These are phyloP conservation scores for Phytophthora colocasiae DNA, from an alignment of 352 stramenopile genomes.

Conservation along the genomic window DNA sequence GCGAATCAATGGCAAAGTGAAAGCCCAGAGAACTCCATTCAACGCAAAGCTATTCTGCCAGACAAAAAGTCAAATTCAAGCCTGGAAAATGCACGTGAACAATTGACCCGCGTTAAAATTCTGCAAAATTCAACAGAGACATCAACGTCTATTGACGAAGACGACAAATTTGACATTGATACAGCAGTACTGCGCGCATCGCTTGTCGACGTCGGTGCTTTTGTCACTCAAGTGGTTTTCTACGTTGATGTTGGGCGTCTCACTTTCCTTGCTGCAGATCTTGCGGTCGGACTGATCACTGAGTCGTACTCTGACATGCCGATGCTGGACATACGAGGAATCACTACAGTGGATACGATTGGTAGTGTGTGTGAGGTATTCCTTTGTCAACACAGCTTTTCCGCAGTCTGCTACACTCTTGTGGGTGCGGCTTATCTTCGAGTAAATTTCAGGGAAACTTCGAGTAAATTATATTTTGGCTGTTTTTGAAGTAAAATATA, in stretches of 20 bases:
- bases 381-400: conserved; percentile 49
- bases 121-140: conserved; percentile 9
- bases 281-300: conserved; percentile 54
- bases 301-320: conserved; percentile 69
- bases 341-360: conserved; percentile 49
- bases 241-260: conserved; percentile 45
- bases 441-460: no score
- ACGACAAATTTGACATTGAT: conserved; percentile 40
- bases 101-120: conserved; percentile 9
- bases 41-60: conserved; percentile 32
- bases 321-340: conserved; percentile 63
- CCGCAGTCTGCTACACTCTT: conserved; percentile 47
- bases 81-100: conserved; percentile 25
- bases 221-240: conserved; percentile 41
- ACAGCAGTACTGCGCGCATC: conserved; percentile 41
- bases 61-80: conserved; percentile 40
- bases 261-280: conserved; percentile 35
- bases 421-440: no score
- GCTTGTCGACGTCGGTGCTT: conserved; percentile 32
- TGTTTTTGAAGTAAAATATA: no score
- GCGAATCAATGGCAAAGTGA: conserved; percentile 39
- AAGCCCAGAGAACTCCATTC: conserved; percentile 27
- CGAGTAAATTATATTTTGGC: no score
- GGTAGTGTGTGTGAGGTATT: conserved; percentile 60
- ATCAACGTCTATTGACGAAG: conserved; percentile 1